Conservation (phyloP, 306 rosid genomes). For the Vigna radiata region DNA sequence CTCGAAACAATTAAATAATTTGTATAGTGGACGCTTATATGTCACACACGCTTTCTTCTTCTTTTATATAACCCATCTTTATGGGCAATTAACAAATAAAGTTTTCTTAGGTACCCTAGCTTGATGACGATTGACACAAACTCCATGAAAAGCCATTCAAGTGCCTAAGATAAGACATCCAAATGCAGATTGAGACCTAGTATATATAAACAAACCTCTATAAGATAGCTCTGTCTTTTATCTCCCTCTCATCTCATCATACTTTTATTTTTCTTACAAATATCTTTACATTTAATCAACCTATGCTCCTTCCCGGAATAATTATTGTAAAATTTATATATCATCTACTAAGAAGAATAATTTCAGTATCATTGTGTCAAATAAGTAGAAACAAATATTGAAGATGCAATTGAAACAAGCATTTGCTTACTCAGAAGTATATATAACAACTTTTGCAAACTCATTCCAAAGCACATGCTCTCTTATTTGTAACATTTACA, state of each 20-base stretch:
- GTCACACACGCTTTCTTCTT: neutral
- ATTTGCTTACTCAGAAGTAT: too few relatives aligned
- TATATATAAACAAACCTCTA: neutral
- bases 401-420: too few relatives aligned
- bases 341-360: too few relatives aligned
- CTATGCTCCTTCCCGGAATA: too few relatives aligned
- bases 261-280: too few relatives aligned
- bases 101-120: conserved; percentile 22
- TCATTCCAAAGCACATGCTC: neutral
- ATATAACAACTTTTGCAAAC: neutral
- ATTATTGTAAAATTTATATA: too few relatives aligned
- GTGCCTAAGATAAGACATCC: conserved; percentile 37
- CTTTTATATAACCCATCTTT: neutral
- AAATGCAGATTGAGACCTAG: neutral
- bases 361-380: too few relatives aligned
- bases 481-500: neutral
- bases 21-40: conserved; percentile 5
- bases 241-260: neutral
- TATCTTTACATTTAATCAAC: too few relatives aligned
- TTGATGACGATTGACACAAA: neutral
- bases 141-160: conserved; percentile 26
- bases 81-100: conserved; percentile 11
- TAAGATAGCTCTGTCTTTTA: neutral
- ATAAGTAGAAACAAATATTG: too few relatives aligned
- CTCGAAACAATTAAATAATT: conserved; percentile 9